Evolutionary conservation across 192 early-diverging fungal genomes (phyloP), one percentile per base, ranked within the genome.

Genomic region (Coemansia sp.): DNA sequence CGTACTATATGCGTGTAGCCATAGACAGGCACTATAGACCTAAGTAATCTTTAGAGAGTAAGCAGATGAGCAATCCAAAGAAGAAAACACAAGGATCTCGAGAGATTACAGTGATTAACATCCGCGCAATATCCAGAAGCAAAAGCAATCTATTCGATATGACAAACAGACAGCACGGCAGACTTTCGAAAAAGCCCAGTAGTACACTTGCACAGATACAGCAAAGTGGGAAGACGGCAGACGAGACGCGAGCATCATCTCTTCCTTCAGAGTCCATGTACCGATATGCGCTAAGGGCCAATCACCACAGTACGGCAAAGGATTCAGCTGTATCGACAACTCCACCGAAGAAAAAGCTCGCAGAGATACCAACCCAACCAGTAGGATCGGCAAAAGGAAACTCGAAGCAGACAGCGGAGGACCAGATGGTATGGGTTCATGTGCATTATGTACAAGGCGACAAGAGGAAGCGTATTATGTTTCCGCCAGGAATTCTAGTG

Each of bases 401-500:
- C 10, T 38, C 34, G 34, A 38, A 38, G 34, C 34, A 38, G 10
- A 2, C 12, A 22, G 55, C 19, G 4, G 32, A 19, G 19, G 32
- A 48, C 10, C n/a, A 62, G 24, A 28, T 51, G 10, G 49, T 74
- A 9, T 61, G 58, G 44, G 24, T 83, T 32, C 49, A 69, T n/a
- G 73, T 83, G 25, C 67, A 64, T 12, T 76, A 83, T 49, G 70
- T 67, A 3, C 57, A 53, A 50, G 69, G 68, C 30, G 67, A 64
- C 18, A 47, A n/a, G 5, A 76, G 76, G 64, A 62, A 62, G 52
- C 38, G 49, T 14, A 52, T 83, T 14, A 25, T 52, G 28, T 79
- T 83, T 65, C 82, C 82, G 28, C 76, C 77, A 2, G 67, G 63
- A 0, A 49, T 83, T 14, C 63, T 68, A 27, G 77, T 79, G 1